phyloP scores from a whole-genome alignment of 1,284 basidiomycete genomes.

The Melampsora larici-populina region DNA sequence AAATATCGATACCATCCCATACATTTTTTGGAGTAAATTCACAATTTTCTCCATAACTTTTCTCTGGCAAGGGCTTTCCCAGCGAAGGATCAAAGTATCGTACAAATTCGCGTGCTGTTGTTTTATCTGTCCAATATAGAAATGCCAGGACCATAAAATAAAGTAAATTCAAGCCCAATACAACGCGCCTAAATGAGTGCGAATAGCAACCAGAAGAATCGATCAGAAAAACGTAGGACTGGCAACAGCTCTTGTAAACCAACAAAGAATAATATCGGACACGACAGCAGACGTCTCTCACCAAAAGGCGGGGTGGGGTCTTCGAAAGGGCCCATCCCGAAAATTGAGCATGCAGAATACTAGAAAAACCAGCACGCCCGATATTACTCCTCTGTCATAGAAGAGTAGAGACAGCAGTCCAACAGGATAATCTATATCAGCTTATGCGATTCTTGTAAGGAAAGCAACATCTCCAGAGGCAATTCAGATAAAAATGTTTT shows the following conservation, averaged over 20 bases:
- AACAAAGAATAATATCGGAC: too few relatives aligned
- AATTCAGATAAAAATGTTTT: too few relatives aligned
- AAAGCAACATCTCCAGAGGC: too few relatives aligned
- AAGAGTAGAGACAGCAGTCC: background rate
- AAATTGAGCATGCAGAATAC: constrained; percentile 78
- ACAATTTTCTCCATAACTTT: constrained; percentile 76
- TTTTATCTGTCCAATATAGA: constrained; percentile 73
- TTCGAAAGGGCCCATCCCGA: constrained; percentile 74
- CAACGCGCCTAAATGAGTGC: constrained; percentile 54
- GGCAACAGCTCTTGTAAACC: too few relatives aligned
- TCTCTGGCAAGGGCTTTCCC: constrained; percentile 71
- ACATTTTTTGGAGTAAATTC: constrained; percentile 58
- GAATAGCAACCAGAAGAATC: too few relatives aligned
- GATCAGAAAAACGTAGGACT: too few relatives aligned
- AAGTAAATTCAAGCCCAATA: constrained; percentile 71
- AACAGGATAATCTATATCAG: too few relatives aligned
- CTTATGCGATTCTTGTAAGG: too few relatives aligned
- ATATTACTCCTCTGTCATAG: constrained; percentile 24
- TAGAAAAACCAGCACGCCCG: constrained; percentile 46
- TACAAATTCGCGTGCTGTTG: constrained; percentile 73
- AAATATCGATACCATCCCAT: constrained; percentile 73
- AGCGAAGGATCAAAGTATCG: constrained; percentile 67
- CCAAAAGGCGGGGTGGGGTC: constrained; percentile 62
- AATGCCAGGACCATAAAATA: constrained; percentile 77
- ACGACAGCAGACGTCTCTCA: too few relatives aligned